Evolutionary conservation across 805 yeast genomes (phyloP).

Genomic region (Teunomyces stri): DNA sequence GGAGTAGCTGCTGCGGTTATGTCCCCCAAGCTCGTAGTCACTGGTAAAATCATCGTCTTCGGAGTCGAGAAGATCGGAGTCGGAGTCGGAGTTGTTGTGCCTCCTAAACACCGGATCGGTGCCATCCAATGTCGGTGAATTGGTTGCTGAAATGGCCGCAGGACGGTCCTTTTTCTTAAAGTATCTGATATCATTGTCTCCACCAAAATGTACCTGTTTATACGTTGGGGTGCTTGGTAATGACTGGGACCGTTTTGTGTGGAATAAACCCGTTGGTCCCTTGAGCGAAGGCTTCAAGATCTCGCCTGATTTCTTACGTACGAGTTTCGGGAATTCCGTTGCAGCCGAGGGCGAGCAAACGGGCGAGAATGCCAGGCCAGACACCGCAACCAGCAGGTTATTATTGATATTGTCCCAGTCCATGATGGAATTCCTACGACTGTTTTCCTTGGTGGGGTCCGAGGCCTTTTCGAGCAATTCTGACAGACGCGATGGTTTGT

Average conservation of each 20-base stretch:
- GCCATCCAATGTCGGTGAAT: constrained; percentile 47
- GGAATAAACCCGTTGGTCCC: constrained; percentile 35
- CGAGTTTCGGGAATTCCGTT: constrained; percentile 25
- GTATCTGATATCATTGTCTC: constrained; percentile 63
- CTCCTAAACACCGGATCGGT: constrained; percentile 4
- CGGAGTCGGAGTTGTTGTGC: constrained; percentile 14
- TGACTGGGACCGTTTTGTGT: constrained; percentile 29
- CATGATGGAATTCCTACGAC: constrained; percentile 21
- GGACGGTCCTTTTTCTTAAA: constrained; percentile 76
- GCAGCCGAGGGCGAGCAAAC: not conserved
- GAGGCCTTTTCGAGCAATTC: constrained; percentile 29
- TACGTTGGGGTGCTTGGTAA: constrained; percentile 54
- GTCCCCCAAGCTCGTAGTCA: constrained; percentile 23
- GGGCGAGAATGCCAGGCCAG: not conserved
- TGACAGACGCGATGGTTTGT: constrained; percentile 36
- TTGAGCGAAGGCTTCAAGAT: constrained; percentile 73
- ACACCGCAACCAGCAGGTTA: not conserved
- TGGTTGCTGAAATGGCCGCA: constrained; percentile 64
- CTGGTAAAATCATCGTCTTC: constrained; percentile 20
- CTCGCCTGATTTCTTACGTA: constrained; percentile 89
- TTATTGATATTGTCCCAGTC: not conserved
- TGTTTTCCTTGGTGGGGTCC: constrained; percentile 29
- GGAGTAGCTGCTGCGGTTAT: constrained; percentile 13
- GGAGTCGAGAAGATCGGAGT: constrained; percentile 14
- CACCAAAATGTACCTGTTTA: constrained; percentile 78